Conservation (phyloP, 176 grass and related monocot species). For the Sorghum bicolor region Sorghum_bicolor_NCBIv3 NC_012870.2:69258001-69258500, state of each 20-base stretch:
- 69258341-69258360: background rate
- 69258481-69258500: background rate
- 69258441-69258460: slow-evolving; percentile 1
- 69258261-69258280: background rate
- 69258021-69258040: background rate
- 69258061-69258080: background rate
- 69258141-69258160: slow-evolving; percentile 8
- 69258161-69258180: background rate
- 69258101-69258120: background rate
- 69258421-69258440: slow-evolving; percentile 8
- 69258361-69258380: background rate
- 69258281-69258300: background rate
- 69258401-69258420: slow-evolving; percentile 4
- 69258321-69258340: background rate
- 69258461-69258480: background rate
- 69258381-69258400: background rate
- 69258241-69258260: background rate
- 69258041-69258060: background rate
- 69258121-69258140: slow-evolving; percentile 11
- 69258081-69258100: background rate
- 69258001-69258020: background rate
- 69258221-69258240: background rate
- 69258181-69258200: slow-evolving; percentile 4
- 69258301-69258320: background rate
- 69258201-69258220: background rate